phyloP scores from a whole-genome alignment of 257 asterid species.

The Euphrasia confusa region DNA sequence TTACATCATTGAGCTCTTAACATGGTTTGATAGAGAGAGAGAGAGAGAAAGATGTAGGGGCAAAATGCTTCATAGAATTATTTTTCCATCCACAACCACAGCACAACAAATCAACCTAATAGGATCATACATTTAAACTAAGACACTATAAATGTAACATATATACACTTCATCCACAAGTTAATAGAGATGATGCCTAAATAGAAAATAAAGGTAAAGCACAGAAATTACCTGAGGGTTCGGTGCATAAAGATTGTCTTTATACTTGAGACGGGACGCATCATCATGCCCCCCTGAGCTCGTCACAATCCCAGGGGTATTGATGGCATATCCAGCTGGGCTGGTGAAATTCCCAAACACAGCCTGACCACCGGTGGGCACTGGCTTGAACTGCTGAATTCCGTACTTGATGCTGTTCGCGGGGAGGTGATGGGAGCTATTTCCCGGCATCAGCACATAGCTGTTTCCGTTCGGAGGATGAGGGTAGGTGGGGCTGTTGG shows the following conservation, averaged over 20 bases:
- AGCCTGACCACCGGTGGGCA: conserved; percentile 60
- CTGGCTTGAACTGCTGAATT: conserved; percentile 81
- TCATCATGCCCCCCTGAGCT: conserved; percentile 78
- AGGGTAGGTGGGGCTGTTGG: conserved; percentile 74
- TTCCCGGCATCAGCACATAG: conserved; percentile 85
- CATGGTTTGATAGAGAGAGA: too few relatives aligned
- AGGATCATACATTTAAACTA: too few relatives aligned
- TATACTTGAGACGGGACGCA: conserved; percentile 77
- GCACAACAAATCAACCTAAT: too few relatives aligned
- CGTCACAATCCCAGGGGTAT: conserved; percentile 73
- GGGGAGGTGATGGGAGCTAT: conserved; percentile 68
- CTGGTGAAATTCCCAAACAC: conserved; percentile 76
- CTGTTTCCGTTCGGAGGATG: conserved; percentile 92
- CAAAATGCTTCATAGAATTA: too few relatives aligned
- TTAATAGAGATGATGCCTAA: background rate
- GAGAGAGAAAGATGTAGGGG: too few relatives aligned
- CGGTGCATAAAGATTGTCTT: conserved; percentile 70
- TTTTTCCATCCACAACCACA: too few relatives aligned
- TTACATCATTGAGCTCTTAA: too few relatives aligned
- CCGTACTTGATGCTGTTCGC: conserved; percentile 74
- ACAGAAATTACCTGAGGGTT: conserved; percentile 67
- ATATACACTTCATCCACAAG: background rate
- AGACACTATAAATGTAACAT: too few relatives aligned
- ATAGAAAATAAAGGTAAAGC: conserved; percentile 23
- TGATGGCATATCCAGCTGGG: conserved; percentile 80